Percentiles rank a stretch among this genome's conserved stretches.
Conservation (phyloP, 768 basidiomycete genomes). For the Candolleomyces aberdarensis region DNA sequence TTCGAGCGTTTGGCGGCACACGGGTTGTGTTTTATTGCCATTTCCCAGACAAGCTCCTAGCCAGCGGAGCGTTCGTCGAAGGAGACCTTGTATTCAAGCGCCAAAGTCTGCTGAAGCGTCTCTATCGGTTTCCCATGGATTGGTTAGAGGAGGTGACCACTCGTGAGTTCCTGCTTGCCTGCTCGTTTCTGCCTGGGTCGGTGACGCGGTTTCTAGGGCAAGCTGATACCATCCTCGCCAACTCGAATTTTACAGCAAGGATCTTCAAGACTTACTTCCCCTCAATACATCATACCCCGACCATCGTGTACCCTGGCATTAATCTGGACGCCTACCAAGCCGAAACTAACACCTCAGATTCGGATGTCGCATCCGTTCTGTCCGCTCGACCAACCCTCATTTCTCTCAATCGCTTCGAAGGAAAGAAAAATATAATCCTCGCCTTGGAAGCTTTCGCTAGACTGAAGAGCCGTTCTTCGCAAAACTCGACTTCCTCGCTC, state of each 20-base stretch:
- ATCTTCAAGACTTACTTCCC: constrained; percentile 77
- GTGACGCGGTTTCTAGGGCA: constrained; percentile 51
- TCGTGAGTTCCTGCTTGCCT: constrained; percentile 42
- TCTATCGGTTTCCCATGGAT: constrained; percentile 91
- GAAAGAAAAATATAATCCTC: constrained; percentile 86
- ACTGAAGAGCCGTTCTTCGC: constrained; percentile 27
- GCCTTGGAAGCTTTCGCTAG: constrained; percentile 77
- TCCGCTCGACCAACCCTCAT: constrained; percentile 76
- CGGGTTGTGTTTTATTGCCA: constrained; percentile 97
- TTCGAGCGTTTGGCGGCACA: constrained; percentile 63
- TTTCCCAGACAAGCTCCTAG: constrained; percentile 93
- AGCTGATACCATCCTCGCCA: constrained; percentile 87
- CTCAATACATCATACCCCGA: constrained; percentile 56
- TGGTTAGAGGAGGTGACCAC: constrained; percentile 88
- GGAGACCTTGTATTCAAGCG: constrained; percentile 41
- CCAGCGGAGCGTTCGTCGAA: constrained; percentile 65
- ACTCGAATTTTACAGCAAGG: constrained; percentile 86
- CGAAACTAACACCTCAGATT: constrained; percentile 36
- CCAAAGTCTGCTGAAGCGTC: constrained; percentile 53
- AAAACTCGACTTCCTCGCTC: constrained; percentile 19
- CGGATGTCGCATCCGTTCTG: constrained; percentile 49
- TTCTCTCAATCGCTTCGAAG: constrained; percentile 93
- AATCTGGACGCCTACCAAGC: constrained; percentile 72
- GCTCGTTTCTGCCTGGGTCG: not conserved
- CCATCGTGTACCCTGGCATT: constrained; percentile 95